Conservation (phyloP, 495 filamentous ascomycete genomes). For the Penicillium flavigenum region DNA sequence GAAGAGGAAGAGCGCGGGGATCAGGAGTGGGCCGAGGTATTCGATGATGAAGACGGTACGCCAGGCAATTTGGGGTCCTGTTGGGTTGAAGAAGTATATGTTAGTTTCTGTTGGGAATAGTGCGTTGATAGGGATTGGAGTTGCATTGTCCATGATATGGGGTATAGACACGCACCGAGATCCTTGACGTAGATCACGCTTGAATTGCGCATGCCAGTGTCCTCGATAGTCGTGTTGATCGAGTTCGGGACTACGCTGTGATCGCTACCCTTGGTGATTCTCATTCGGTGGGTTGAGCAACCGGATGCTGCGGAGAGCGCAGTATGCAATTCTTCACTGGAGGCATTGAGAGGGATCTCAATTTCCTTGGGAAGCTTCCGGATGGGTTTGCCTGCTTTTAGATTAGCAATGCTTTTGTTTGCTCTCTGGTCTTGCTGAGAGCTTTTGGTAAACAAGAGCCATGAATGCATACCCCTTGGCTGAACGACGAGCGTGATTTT, state of each 20-base stretch:
- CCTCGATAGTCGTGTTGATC: conserved; percentile 60
- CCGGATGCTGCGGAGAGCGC: conserved; percentile 54
- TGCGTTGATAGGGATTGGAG: neutral
- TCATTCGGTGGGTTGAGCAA: conserved; percentile 59
- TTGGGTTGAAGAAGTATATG: conserved; percentile 4
- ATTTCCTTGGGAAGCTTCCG: conserved; percentile 68
- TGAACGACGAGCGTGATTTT: conserved; percentile 41
- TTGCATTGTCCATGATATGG: neutral
- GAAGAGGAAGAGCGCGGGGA: conserved; percentile 73
- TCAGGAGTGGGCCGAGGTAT: conserved; percentile 90
- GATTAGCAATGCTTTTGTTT: conserved; percentile 4
- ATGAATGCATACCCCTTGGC: conserved; percentile 38
- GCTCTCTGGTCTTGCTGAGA: neutral
- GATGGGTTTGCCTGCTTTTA: conserved; percentile 58
- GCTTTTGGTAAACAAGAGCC: conserved; percentile 10
- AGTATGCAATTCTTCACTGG: conserved; percentile 62
- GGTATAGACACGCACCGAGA: conserved; percentile 60
- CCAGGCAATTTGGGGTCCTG: conserved; percentile 91
- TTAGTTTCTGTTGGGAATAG: conserved; percentile 9
- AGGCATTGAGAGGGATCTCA: conserved; percentile 57
- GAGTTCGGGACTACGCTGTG: conserved; percentile 67
- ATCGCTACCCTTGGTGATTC: conserved; percentile 70
- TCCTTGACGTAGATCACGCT: conserved; percentile 88
- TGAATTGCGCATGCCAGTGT: conserved; percentile 62
- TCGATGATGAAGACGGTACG: conserved; percentile 92